Percentiles rank a stretch among this genome's conserved stretches.
phyloP scores from a whole-genome alignment of 805 yeast genomes.

The Saturnispora quitensis region DNA sequence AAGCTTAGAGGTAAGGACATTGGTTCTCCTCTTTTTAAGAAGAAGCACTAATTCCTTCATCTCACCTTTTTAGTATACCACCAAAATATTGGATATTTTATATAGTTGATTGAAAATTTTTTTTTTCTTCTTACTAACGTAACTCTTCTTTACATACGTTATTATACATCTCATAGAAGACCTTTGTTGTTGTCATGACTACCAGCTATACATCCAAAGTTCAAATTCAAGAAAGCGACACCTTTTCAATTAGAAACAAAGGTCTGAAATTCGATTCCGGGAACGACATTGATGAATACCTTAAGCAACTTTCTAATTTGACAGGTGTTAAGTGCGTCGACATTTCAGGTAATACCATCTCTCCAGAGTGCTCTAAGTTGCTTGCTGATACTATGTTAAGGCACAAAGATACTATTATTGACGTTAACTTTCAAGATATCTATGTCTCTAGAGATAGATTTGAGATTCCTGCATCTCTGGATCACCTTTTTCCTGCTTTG shows the following conservation, averaged over 20 bases:
- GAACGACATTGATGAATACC: slow-evolving; percentile 63
- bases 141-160: neutral
- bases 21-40: slow-evolving; percentile 73
- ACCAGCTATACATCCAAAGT: slow-evolving; percentile 27
- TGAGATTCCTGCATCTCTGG: slow-evolving; percentile 83
- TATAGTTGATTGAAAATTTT: neutral
- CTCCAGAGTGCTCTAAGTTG: slow-evolving; percentile 75
- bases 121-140: neutral
- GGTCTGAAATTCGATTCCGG: slow-evolving; percentile 66
- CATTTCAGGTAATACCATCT: slow-evolving; percentile 89
- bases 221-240: slow-evolving; percentile 36
- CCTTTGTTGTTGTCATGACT: slow-evolving; percentile 21
- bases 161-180: neutral
- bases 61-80: neutral
- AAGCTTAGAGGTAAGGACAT: slow-evolving; percentile 94
- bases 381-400: slow-evolving; percentile 49
- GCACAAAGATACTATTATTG: slow-evolving; percentile 40
- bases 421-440: slow-evolving; percentile 80
- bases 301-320: slow-evolving; percentile 42
- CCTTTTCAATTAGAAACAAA: slow-evolving; percentile 61
- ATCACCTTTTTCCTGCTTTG: slow-evolving; percentile 62
- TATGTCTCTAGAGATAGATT: slow-evolving; percentile 92
- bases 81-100: neutral
- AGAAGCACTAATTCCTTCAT: slow-evolving; percentile 30
- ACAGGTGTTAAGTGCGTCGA: slow-evolving; percentile 48